A percentile compares a stretch with the other conserved stretches of the same genome.
phyloP scores from a whole-genome alignment of 495 filamentous ascomycete genomes.

The Xylaria nigripes region DNA sequence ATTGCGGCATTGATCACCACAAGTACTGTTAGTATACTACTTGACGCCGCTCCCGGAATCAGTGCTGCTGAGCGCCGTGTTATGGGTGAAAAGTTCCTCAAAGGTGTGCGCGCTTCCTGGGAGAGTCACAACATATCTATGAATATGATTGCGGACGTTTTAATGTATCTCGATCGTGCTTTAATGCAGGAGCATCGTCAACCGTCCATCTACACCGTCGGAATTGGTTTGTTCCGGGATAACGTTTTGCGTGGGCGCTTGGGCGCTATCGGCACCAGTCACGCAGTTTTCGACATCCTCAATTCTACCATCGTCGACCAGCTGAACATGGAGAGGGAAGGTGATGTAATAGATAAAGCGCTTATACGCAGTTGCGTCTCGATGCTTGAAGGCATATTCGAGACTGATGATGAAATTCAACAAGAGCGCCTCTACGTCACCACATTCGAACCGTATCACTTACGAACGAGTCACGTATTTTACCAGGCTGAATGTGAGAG shows the following conservation, averaged over 20 bases:
- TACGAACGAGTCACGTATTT: constrained; percentile 60
- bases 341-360: constrained; percentile 78
- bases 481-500: constrained; percentile 66
- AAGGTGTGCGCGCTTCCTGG: constrained; percentile 67
- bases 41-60: constrained; percentile 41
- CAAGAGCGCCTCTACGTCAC: constrained; percentile 76
- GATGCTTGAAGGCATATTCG: constrained; percentile 88
- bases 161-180: constrained; percentile 97
- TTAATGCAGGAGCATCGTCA: constrained; percentile 61
- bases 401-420: constrained; percentile 63
- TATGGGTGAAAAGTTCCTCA: constrained; percentile 77
- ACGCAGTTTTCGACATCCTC: constrained; percentile 58
- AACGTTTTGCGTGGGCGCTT: constrained; percentile 54
- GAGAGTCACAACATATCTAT: constrained; percentile 84
- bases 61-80: constrained; percentile 66
- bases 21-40: constrained; percentile 44
- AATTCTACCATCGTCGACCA: constrained; percentile 80
- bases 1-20: constrained; percentile 56
- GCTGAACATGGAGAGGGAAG: constrained; percentile 84
- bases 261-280: constrained; percentile 32
- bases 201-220: constrained; percentile 70
- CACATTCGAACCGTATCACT: constrained; percentile 71
- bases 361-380: constrained; percentile 75
- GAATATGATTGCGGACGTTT: constrained; percentile 94
- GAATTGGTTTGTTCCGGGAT: constrained; percentile 84